phyloP scores from a whole-genome alignment of 805 yeast genomes.

The Wickerhamiella nectarea region DNA sequence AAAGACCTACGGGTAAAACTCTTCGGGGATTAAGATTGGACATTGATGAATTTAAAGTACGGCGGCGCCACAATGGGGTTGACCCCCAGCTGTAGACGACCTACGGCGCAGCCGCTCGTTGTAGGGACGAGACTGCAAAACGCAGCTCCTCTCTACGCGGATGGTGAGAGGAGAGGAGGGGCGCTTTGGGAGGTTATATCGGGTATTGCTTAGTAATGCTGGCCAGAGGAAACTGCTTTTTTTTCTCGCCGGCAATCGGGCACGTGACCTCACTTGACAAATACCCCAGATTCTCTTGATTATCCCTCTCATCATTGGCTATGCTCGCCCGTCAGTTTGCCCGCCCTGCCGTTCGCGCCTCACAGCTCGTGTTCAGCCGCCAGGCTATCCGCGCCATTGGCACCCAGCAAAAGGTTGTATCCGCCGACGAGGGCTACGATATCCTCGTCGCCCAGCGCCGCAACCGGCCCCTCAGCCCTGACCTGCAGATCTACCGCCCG shows the following conservation, averaged over 20 bases:
- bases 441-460: slow-evolving; percentile 69
- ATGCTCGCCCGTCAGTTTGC: slow-evolving; percentile 6
- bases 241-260: too few relatives aligned
- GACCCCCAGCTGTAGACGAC: background rate
- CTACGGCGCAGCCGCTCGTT: background rate
- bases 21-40: slow-evolving; percentile 24
- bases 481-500: slow-evolving; percentile 77
- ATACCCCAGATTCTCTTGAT: background rate
- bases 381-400: background rate
- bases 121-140: background rate
- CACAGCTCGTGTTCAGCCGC: slow-evolving; percentile 9
- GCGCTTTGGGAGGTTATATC: background rate
- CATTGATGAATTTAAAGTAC: slow-evolving; percentile 13
- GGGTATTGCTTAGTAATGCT: too few relatives aligned
- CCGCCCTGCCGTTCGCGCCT: slow-evolving; percentile 10
- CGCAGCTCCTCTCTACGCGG: background rate
- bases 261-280: background rate
- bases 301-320: slow-evolving; percentile 6
- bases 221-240: too few relatives aligned
- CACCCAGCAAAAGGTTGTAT: slow-evolving; percentile 34
- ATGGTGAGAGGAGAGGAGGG: background rate
- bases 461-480: slow-evolving; percentile 84
- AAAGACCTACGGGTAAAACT: slow-evolving; percentile 15
- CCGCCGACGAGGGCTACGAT: slow-evolving; percentile 50
- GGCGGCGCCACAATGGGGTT: slow-evolving; percentile 3